Conservation (phyloP, 1,284 basidiomycete species). For the Cutaneotrichosporon mucoides region DNA sequence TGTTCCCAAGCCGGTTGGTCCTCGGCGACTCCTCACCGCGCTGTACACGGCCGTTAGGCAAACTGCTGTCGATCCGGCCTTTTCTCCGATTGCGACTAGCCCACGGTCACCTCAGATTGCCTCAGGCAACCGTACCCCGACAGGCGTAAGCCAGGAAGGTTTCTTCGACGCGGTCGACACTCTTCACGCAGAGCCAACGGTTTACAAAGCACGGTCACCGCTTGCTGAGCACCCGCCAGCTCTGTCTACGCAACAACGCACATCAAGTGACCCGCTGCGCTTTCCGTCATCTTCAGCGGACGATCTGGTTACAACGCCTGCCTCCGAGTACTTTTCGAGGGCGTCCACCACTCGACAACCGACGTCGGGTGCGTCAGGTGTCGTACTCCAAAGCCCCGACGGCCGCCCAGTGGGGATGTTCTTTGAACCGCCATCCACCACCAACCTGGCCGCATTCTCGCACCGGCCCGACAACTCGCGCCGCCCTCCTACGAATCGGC, state of each 20-base stretch:
- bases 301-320: constrained; percentile 59
- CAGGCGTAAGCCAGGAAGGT: constrained; percentile 19
- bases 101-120: constrained; percentile 62
- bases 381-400: constrained; percentile 87
- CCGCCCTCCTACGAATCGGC: constrained; percentile 20
- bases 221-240: constrained; percentile 32
- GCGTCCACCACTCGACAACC: constrained; percentile 60
- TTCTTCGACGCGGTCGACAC: constrained; percentile 38
- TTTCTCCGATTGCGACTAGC: constrained; percentile 85
- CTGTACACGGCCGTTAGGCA: constrained; percentile 79
- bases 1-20: constrained; percentile 90
- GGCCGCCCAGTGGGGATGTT: constrained; percentile 90
- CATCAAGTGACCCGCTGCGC: neutral
- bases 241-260: constrained; percentile 23
- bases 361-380: constrained; percentile 70
- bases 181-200: neutral
- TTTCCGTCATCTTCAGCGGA: constrained; percentile 59
- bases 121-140: constrained; percentile 30
- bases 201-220: constrained; percentile 29
- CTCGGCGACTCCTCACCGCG: constrained; percentile 81
- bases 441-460: constrained; percentile 3
- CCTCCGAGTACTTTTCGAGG: constrained; percentile 82
- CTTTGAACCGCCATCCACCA: constrained; percentile 67
- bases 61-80: constrained; percentile 81
- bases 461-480: neutral